These are phyloP conservation scores for Whalleya microplaca DNA, from an alignment of 2,329 filamentous ascomycete genomes.

Conservation along the genomic window DNA sequence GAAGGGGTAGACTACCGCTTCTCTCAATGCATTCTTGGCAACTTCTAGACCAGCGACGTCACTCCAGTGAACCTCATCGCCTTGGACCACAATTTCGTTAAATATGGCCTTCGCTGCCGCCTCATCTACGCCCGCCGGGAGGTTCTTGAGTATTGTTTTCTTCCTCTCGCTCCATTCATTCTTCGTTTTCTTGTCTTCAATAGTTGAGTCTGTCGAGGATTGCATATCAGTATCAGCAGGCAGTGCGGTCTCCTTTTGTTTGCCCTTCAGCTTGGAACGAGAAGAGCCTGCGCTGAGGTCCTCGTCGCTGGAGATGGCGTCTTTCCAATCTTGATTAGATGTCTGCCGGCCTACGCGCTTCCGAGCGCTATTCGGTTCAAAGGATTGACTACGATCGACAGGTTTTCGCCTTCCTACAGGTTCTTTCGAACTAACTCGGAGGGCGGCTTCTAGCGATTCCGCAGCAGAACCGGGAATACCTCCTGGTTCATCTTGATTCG, in stretches of 20 bases:
- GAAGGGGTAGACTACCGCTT: slow-evolving; percentile 97
- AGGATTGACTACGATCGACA: slow-evolving; percentile 11
- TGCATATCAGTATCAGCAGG: slow-evolving; percentile 51
- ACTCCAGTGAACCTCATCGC: slow-evolving; percentile 92
- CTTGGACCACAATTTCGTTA: slow-evolving; percentile 93
- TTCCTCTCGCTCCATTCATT: slow-evolving; percentile 65
- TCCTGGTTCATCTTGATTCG: slow-evolving; percentile 24
- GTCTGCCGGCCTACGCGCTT: slow-evolving; percentile 23
- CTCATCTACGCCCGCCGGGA: slow-evolving; percentile 82
- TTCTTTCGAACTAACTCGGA: slow-evolving; percentile 21
- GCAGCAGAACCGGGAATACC: slow-evolving; percentile 15
- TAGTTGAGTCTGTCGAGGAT: slow-evolving; percentile 48
- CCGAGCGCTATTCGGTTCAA: slow-evolving; percentile 31
- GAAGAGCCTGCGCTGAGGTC: slow-evolving; percentile 9
- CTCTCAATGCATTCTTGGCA: slow-evolving; percentile 89
- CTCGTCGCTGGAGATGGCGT: slow-evolving; percentile 30
- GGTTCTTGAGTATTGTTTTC: slow-evolving; percentile 69
- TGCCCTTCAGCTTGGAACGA: slow-evolving; percentile 36
- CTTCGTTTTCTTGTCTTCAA: slow-evolving; percentile 47
- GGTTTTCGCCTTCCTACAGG: slow-evolving; percentile 24
- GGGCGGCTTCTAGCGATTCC: slow-evolving; percentile 10
- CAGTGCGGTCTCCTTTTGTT: slow-evolving; percentile 45
- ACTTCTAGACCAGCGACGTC: slow-evolving; percentile 90
- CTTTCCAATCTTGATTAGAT: slow-evolving; percentile 20
- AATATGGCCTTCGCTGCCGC: slow-evolving; percentile 86